Conservation (phyloP, 2,329 filamentous ascomycete species). For the Biscogniauxia sp. region DNA sequence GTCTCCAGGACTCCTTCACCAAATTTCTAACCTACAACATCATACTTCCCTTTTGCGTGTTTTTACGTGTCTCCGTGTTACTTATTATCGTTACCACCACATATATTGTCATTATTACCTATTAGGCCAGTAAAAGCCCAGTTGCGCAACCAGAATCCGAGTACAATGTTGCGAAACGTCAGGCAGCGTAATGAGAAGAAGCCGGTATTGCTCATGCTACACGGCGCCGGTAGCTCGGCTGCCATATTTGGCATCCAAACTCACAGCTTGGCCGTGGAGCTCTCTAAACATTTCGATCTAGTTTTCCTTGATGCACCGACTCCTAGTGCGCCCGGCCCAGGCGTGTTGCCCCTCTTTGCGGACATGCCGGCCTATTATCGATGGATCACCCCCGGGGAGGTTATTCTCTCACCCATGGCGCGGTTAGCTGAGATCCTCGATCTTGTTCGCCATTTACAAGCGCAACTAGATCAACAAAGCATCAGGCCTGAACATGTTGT, state of each 20-base stretch:
- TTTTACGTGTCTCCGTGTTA: too few relatives aligned
- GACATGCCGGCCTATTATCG: slow-evolving; percentile 19
- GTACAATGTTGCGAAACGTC: background rate
- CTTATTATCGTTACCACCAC: too few relatives aligned
- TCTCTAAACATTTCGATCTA: slow-evolving; percentile 15
- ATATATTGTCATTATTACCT: too few relatives aligned
- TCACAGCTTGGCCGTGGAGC: slow-evolving; percentile 13
- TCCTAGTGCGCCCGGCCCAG: slow-evolving; percentile 13
- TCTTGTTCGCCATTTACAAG: slow-evolving; percentile 4
- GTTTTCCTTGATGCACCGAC: slow-evolving; percentile 17
- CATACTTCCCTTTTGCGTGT: too few relatives aligned
- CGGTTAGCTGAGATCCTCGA: slow-evolving; percentile 41
- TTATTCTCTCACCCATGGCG: slow-evolving; percentile 5
- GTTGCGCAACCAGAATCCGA: background rate
- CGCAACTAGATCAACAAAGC: slow-evolving; percentile 3
- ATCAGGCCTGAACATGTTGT: background rate
- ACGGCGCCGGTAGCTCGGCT: slow-evolving; percentile 18
- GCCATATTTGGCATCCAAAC: slow-evolving; percentile 18
- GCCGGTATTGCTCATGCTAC: slow-evolving; percentile 16
- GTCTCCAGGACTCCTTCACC: too few relatives aligned
- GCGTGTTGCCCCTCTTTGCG: slow-evolving; percentile 20
- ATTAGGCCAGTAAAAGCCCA: background rate
- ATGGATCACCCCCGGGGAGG: slow-evolving; percentile 9
- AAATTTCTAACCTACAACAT: too few relatives aligned
- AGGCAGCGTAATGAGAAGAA: background rate